Evolutionary conservation across 805 yeast genomes (phyloP).

Genomic region (Barnettozyma sp.): DNA sequence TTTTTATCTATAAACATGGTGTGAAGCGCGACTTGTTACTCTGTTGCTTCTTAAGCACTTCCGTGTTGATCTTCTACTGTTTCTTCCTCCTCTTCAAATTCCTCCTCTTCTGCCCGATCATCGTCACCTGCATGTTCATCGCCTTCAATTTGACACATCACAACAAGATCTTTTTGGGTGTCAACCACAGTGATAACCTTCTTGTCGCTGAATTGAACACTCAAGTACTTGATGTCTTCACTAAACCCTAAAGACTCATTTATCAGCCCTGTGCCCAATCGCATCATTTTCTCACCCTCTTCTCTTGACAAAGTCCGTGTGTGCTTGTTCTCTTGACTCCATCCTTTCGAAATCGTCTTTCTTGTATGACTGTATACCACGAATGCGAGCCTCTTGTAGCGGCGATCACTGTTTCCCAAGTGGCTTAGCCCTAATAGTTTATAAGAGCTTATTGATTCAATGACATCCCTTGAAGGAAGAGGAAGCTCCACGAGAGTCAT

Average conservation of each 20-base stretch:
- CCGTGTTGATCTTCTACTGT: too few relatives aligned
- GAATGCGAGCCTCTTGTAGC: constrained; percentile 1
- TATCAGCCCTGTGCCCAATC: constrained; percentile 2
- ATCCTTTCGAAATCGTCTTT: constrained; percentile 16
- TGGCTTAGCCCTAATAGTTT: constrained; percentile 3
- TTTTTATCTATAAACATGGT: neutral
- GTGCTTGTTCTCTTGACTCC: constrained; percentile 4
- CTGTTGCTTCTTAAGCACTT: too few relatives aligned
- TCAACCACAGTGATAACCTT: constrained; percentile 8
- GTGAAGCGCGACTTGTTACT: too few relatives aligned
- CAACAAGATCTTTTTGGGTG: constrained; percentile 7
- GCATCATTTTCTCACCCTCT: neutral
- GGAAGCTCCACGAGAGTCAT: too few relatives aligned
- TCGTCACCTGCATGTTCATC: too few relatives aligned
- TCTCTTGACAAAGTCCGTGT: neutral
- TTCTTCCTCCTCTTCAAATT: too few relatives aligned
- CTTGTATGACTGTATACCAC: constrained; percentile 2
- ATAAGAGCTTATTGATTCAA: constrained; percentile 6
- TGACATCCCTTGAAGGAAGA: constrained; percentile 5
- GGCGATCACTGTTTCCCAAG: neutral
- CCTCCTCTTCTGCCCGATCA: too few relatives aligned
- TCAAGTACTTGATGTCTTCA: constrained; percentile 4
- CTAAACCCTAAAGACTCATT: neutral
- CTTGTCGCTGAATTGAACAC: constrained; percentile 3
- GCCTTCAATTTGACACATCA: constrained; percentile 5